phyloP scores from a whole-genome alignment of 2,329 filamentous ascomycete species.

The Hymenoscyphus fraxineus region DNA sequence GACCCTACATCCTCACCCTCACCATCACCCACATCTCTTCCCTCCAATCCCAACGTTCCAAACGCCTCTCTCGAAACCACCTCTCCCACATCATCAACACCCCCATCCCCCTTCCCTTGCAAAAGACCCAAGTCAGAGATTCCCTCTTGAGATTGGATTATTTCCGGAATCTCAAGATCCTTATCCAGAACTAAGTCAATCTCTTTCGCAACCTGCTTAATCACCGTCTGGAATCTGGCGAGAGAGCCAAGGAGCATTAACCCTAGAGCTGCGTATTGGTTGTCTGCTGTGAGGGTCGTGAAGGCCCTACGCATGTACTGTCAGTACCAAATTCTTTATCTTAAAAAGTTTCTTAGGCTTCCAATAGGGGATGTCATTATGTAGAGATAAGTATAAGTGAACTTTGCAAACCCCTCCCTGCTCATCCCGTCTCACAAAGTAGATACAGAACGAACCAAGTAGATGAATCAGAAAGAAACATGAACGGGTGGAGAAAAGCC shows the following conservation, averaged over 20 bases:
- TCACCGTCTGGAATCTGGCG: slow-evolving; percentile 51
- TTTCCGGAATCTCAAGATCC: neutral
- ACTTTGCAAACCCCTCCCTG: neutral
- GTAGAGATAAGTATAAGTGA: neutral
- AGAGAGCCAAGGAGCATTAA: slow-evolving; percentile 63
- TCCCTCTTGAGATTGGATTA: neutral
- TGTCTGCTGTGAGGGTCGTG: slow-evolving; percentile 66
- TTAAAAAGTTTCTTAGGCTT: neutral
- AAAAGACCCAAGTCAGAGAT: neutral
- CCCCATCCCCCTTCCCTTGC: slow-evolving; percentile 1
- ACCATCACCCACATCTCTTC: neutral
- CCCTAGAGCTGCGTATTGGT: slow-evolving; percentile 68
- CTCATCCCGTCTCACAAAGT: neutral
- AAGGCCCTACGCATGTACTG: slow-evolving; percentile 48
- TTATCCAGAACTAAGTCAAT: slow-evolving; percentile 9
- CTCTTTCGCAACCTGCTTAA: slow-evolving; percentile 5
- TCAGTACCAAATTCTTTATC: neutral
- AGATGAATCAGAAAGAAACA: neutral
- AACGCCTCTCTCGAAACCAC: slow-evolving; percentile 17
- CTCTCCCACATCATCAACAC: slow-evolving; percentile 29
- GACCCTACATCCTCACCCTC: neutral
- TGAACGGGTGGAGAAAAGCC: neutral
- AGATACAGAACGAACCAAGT: too few species aligned
- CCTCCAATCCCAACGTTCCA: neutral
- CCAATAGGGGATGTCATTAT: too few species aligned